Evolutionary conservation across 495 filamentous ascomycete species (phyloP).

Genomic region (Hypoxylon fragiforme): DNA sequence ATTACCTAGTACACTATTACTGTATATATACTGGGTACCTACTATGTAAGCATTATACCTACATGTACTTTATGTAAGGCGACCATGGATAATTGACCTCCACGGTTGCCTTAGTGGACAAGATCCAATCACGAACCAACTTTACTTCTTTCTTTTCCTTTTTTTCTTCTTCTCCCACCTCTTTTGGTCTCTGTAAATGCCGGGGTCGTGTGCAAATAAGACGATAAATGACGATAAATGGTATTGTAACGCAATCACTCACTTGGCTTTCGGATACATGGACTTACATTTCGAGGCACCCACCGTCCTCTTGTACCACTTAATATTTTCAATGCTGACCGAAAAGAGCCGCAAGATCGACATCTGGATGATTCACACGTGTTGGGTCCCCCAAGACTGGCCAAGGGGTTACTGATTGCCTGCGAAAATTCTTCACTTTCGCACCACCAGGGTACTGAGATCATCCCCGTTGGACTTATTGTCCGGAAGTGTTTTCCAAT

Average conservation of each 20-base stretch:
- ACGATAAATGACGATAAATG: conserved; percentile 4
- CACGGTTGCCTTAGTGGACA: not conserved
- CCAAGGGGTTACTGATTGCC: conserved; percentile 6
- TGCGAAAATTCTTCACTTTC: too few relatives aligned
- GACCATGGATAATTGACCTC: conserved; percentile 12
- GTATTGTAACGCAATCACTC: conserved; percentile 20
- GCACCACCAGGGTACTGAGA: too few relatives aligned
- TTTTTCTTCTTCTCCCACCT: not conserved
- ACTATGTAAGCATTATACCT: too few relatives aligned
- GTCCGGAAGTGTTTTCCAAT: too few relatives aligned
- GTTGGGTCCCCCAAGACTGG: conserved; percentile 18
- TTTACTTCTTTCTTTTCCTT: not conserved
- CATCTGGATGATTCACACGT: conserved; percentile 29
- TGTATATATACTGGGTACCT: too few relatives aligned
- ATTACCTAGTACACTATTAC: not conserved
- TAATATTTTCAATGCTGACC: conserved; percentile 9
- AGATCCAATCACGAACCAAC: conserved; percentile 6
- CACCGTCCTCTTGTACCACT: not conserved
- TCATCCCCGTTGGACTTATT: too few relatives aligned
- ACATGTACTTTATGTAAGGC: too few relatives aligned
- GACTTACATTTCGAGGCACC: conserved; percentile 16
- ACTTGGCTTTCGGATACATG: conserved; percentile 18
- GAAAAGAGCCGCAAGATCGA: conserved; percentile 27
- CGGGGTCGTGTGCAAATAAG: conserved; percentile 21
- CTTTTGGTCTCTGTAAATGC: conserved; percentile 15